A percentile compares a stretch with the other conserved stretches of the same genome.
These are phyloP conservation scores for Polymyxa betae DNA, from an alignment of 208 protist genomes.

Conservation along the genomic window DNA sequence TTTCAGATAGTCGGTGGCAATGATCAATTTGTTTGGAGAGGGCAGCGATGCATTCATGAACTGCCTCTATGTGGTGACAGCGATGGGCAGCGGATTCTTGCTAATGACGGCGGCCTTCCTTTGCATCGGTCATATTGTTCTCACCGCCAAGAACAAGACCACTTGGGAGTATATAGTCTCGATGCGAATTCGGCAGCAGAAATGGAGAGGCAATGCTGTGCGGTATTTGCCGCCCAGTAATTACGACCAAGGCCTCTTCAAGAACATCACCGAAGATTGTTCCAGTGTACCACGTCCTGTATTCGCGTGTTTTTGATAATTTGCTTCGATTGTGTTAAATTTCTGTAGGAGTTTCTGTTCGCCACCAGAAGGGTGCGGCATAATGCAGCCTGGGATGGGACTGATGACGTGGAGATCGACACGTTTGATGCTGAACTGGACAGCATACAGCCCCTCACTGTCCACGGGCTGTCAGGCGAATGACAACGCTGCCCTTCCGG, in stretches of 20 bases:
- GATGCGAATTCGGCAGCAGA: neutral
- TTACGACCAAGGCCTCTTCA: neutral
- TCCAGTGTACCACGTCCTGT: neutral
- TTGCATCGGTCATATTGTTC: neutral
- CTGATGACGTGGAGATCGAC: slow-evolving; percentile 45
- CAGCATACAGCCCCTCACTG: neutral
- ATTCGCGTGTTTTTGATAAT: neutral
- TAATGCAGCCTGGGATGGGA: slow-evolving; percentile 29
- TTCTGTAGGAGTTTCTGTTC: slow-evolving; percentile 16
- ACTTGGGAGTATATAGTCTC: neutral
- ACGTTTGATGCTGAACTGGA: slow-evolving; percentile 6
- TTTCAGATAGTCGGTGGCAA: neutral
- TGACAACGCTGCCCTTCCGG: too few species aligned
- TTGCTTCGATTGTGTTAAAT: neutral
- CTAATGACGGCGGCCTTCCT: neutral
- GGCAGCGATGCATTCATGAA: slow-evolving; percentile 15
- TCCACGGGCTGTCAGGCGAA: too few species aligned
- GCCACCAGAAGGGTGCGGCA: neutral
- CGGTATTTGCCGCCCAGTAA: neutral
- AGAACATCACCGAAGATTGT: neutral
- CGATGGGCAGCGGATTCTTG: neutral
- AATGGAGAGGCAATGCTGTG: neutral
- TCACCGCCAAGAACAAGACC: neutral
- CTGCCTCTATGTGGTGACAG: slow-evolving; percentile 9
- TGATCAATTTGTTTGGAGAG: slow-evolving; percentile 5